These are phyloP conservation scores for Penicillium salamii DNA, from an alignment of 495 filamentous ascomycete genomes.

Conservation along the genomic window DNA sequence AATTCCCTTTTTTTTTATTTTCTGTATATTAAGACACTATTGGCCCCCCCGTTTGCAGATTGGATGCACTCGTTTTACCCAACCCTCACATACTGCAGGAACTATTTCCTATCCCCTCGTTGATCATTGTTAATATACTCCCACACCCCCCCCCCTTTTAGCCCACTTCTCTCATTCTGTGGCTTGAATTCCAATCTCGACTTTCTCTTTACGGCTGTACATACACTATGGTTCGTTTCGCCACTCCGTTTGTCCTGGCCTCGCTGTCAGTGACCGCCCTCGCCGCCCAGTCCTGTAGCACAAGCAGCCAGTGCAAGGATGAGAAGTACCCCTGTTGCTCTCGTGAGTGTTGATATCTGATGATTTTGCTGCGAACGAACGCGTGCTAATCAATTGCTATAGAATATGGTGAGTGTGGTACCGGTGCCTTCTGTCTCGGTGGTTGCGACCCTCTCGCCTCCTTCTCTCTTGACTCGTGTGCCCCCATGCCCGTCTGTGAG, in stretches of 20 bases:
- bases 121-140: background rate
- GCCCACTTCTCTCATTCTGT: slow-evolving; percentile 7
- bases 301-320: slow-evolving; percentile 66
- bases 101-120: slow-evolving; percentile 1
- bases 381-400: slow-evolving; percentile 60
- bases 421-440: slow-evolving; percentile 92
- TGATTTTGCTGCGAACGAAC: background rate
- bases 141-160: no score
- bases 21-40: slow-evolving; percentile 3
- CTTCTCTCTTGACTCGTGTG: slow-evolving; percentile 76
- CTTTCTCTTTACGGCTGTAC: slow-evolving; percentile 12
- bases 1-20: background rate
- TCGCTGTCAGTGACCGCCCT: slow-evolving; percentile 36
- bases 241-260: slow-evolving; percentile 32
- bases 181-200: slow-evolving; percentile 9
- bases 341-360: slow-evolving; percentile 55
- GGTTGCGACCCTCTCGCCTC: slow-evolving; percentile 89
- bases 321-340: slow-evolving; percentile 80
- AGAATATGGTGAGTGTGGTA: slow-evolving; percentile 95
- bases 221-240: slow-evolving; percentile 34
- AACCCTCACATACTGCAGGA: background rate
- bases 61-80: slow-evolving; percentile 2
- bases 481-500: slow-evolving; percentile 80
- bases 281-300: slow-evolving; percentile 48
- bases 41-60: slow-evolving; percentile 4